Percentiles rank a stretch among this genome's conserved stretches.
Conservation (phyloP, 169 alveolate genomes). For the Babesia caballi region DNA sequence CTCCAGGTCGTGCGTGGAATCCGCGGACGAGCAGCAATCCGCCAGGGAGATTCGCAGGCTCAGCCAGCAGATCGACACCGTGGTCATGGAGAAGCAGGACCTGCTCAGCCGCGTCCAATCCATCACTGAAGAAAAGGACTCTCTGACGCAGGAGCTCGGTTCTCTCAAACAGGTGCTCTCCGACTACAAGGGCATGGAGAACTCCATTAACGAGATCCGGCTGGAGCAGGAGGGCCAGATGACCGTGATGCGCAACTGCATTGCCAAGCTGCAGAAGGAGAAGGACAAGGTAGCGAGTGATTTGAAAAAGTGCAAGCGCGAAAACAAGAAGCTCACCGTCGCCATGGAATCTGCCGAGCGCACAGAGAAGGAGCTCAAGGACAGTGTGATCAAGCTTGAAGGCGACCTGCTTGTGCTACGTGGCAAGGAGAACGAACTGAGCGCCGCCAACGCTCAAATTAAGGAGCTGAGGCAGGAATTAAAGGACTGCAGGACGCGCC, state of each 20-base stretch:
- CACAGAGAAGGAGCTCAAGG: neutral
- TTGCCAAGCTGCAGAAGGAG: conserved; percentile 24
- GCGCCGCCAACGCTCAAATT: neutral
- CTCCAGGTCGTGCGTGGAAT: neutral
- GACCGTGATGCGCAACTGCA: conserved; percentile 19
- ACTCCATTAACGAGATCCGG: neutral
- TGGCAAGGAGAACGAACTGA: conserved; percentile 32
- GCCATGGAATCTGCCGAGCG: neutral
- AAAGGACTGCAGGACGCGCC: neutral
- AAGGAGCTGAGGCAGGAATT: neutral
- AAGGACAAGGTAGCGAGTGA: conserved; percentile 11
- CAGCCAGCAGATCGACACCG: conserved; percentile 2
- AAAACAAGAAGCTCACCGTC: neutral
- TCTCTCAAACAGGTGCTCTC: neutral
- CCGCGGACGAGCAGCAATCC: neutral
- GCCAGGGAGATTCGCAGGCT: neutral
- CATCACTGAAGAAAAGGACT: conserved; percentile 1
- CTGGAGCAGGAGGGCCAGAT: conserved; percentile 21
- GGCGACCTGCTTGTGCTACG: neutral
- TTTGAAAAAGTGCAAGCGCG: neutral
- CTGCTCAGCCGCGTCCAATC: neutral
- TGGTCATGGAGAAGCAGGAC: neutral
- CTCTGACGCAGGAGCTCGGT: conserved; percentile 22
- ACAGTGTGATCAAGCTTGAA: neutral
- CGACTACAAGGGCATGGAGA: neutral